Conservation (phyloP, 169 alveolate species). For the Neospora caninum region DNA sequence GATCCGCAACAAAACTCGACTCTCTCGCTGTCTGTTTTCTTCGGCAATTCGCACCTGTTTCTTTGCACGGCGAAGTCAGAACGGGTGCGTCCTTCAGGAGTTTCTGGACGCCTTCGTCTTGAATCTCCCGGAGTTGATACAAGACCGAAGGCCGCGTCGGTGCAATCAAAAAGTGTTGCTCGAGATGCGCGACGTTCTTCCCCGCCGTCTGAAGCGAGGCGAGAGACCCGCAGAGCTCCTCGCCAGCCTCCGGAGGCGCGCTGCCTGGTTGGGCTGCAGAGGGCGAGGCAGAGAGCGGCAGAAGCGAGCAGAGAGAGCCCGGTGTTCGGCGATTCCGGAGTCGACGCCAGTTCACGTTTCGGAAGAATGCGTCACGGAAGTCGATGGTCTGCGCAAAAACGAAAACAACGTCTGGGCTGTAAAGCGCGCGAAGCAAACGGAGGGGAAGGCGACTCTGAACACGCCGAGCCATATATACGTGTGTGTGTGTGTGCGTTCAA, state of each 20-base stretch:
- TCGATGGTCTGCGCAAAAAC: conserved; percentile 69
- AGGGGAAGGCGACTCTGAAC: too few relatives aligned
- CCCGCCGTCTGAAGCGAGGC: not conserved
- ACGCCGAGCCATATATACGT: too few relatives aligned
- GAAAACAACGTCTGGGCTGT: not conserved
- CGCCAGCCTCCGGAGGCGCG: not conserved
- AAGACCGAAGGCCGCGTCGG: conserved; percentile 76
- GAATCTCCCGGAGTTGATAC: conserved; percentile 75
- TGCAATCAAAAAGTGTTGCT: conserved; percentile 71
- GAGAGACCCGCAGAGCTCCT: not conserved
- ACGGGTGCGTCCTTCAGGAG: conserved; percentile 72
- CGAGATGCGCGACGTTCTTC: not conserved
- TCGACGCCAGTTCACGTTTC: conserved; percentile 52
- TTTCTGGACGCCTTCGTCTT: conserved; percentile 71
- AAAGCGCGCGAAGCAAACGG: too few relatives aligned
- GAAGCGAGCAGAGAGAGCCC: not conserved
- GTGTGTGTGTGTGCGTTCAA: too few relatives aligned
- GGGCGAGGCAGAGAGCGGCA: not conserved
- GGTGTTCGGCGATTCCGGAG: not conserved
- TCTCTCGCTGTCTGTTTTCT: too few relatives aligned
- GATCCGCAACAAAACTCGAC: too few relatives aligned
- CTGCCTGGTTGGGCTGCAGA: not conserved
- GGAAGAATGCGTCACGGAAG: conserved; percentile 75
- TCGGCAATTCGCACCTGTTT: conserved; percentile 61
- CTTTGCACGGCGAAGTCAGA: conserved; percentile 71